phyloP scores from a whole-genome alignment of 305 asterid genomes.

The Fraxinus latifolia region DNA sequence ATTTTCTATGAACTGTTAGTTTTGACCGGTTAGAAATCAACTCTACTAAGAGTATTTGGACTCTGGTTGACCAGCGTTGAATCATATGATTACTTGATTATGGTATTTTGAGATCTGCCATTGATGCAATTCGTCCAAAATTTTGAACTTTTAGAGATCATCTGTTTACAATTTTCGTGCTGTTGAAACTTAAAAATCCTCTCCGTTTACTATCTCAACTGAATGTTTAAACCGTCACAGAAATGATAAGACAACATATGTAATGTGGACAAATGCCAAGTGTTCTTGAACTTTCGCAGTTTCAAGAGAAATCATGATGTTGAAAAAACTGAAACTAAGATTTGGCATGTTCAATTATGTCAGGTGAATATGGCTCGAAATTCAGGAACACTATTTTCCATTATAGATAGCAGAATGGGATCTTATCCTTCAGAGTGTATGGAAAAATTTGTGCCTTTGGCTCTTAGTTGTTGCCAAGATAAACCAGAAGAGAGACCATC shows the following conservation, averaged over 20 bases:
- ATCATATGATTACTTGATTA: neutral
- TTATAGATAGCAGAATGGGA: constrained; percentile 78
- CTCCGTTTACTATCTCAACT: neutral
- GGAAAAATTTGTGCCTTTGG: constrained; percentile 59
- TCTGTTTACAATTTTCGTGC: neutral
- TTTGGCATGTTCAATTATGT: neutral
- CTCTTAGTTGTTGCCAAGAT: constrained; percentile 65
- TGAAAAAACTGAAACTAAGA: neutral
- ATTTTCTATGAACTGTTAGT: neutral
- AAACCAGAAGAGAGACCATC: constrained; percentile 70
- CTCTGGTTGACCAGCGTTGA: neutral
- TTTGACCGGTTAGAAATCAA: neutral
- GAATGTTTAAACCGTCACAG: neutral
- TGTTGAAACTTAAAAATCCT: neutral
- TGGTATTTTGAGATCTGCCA: neutral
- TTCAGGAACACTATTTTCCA: constrained; percentile 56
- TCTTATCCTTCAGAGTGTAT: constrained; percentile 54
- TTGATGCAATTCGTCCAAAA: neutral
- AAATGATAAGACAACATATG: neutral
- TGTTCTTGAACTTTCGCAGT: neutral
- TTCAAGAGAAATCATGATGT: neutral
- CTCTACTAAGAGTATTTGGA: neutral
- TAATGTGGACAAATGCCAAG: neutral
- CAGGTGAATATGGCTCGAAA: constrained; percentile 64
- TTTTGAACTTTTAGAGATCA: neutral